Evolutionary conservation across 2,329 filamentous ascomycete genomes (phyloP).

Genomic region (Claviceps monticola): DNA sequence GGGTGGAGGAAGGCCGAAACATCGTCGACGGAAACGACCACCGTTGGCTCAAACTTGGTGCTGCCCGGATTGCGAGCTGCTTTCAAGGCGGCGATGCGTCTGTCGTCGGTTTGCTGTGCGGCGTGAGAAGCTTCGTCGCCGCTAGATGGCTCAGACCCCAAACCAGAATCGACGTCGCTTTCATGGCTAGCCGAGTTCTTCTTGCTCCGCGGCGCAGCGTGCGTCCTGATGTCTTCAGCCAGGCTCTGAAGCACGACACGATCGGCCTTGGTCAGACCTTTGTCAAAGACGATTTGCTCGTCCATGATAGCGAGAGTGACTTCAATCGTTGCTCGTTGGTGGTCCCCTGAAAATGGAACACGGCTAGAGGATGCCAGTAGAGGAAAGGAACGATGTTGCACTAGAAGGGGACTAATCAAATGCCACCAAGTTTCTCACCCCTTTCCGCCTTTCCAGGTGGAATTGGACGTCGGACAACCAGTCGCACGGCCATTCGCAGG

Average conservation of each 20-base stretch:
- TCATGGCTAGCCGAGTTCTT: not conserved
- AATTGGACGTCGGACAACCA: too few relatives aligned
- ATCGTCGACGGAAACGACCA: slow-evolving; percentile 29
- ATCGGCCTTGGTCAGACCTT: slow-evolving; percentile 28
- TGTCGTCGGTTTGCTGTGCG: not conserved
- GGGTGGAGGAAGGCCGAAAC: slow-evolving; percentile 21
- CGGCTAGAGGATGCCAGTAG: not conserved
- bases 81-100: slow-evolving; percentile 21
- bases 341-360: not conserved
- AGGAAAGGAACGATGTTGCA: not conserved
- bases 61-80: slow-evolving; percentile 27
- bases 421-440: too few relatives aligned
- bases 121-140: slow-evolving; percentile 1
- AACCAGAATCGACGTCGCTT: slow-evolving; percentile 6
- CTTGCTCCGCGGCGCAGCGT: not conserved
- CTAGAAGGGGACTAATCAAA: not conserved
- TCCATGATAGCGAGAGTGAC: slow-evolving; percentile 9
- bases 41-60: slow-evolving; percentile 30
- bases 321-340: not conserved
- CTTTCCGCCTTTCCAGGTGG: too few relatives aligned
- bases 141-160: slow-evolving; percentile 5
- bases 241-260: slow-evolving; percentile 26
- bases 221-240: slow-evolving; percentile 21
- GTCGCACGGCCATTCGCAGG: too few relatives aligned
- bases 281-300: slow-evolving; percentile 20